Evolutionary conservation across 2,329 filamentous ascomycete species (phyloP), one percentile per base, ranked within the genome.

Genomic region (Fusarium sterilihyphosum): DNA sequence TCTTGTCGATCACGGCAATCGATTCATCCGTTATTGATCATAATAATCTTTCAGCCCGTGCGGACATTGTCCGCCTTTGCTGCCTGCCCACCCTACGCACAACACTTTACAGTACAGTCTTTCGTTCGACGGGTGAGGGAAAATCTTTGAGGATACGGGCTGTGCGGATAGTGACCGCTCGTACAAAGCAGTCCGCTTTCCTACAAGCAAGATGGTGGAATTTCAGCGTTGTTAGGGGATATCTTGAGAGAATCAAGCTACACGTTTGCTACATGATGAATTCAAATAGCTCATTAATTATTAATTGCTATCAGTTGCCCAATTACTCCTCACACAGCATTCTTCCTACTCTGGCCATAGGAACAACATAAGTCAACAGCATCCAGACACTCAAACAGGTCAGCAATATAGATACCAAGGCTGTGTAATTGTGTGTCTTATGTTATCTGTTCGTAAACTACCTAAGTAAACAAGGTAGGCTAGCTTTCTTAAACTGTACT

Each of bases 1-100:
- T 33, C 29, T 52, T 3, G 49, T 33, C 17, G 16, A 18, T 4
- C 31, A 52, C 6, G 29, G 49, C 16, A 24, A 17, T 31, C 46
- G 46, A 17, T 49, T 31, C 26, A 31, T 49, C 14, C 46, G 26
- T 31, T 49, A 49, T 31, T 49, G 14, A n/a, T 22, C 14, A 22
- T n/a, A 10, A 9, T 22, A 20, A 0, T 3, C 6, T 31, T 22
- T 31, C 20, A 14, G 1, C 20, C 20, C 4, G 20, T 5, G 4
- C 20, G 46, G 26, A n/a, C 26, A 49, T 49, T 10, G 14, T 49
- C 26, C 20, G 20, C 26, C 14, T 31, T 49, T 31, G 20, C 22
- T 24, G 49, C 22, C 17, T 14, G 22, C 26, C 20, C 16, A 46
- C 17, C 17, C 2, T 26, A 12, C 20, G 7, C 20, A 4, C 6